Percentiles rank a stretch among this genome's conserved stretches.
Conservation (phyloP, 2,329 filamentous ascomycete genomes). For the Talaromyces sp. region DNA sequence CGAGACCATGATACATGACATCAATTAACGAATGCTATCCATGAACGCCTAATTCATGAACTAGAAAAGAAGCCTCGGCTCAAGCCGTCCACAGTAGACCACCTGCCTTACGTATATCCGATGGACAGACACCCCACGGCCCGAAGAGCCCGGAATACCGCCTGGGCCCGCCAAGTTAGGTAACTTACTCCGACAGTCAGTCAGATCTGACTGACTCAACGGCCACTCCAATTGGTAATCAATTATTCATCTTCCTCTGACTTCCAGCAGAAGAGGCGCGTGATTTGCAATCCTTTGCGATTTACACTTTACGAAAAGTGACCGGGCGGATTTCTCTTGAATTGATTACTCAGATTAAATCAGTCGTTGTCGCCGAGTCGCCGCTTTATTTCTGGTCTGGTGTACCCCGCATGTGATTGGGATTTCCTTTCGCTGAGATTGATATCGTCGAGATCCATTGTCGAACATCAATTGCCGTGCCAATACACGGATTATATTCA, state of each 20-base stretch:
- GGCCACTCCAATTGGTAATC: conserved; percentile 11
- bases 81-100: not conserved
- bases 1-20: conserved; percentile 7
- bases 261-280: not conserved
- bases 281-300: not conserved
- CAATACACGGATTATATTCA: not conserved
- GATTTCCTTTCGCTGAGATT: not conserved
- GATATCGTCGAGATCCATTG: not conserved
- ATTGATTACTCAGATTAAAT: not conserved
- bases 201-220: not conserved
- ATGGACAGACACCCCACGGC: not conserved
- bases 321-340: too few relatives aligned
- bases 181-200: not conserved
- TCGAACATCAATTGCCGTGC: not conserved
- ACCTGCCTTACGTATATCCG: not conserved
- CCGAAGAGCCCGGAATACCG: conserved; percentile 6
- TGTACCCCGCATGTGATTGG: not conserved
- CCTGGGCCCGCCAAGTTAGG: not conserved
- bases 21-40: not conserved
- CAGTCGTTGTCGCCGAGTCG: not conserved
- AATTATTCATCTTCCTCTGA: conserved; percentile 1
- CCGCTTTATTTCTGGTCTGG: not conserved
- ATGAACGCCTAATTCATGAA: not conserved
- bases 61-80: not conserved
- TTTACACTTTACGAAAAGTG: not conserved